Evolutionary conservation across 176 grass and related monocot species (phyloP), one percentile per base, ranked within the genome.

Genomic region (Juncus inflexus): DNA sequence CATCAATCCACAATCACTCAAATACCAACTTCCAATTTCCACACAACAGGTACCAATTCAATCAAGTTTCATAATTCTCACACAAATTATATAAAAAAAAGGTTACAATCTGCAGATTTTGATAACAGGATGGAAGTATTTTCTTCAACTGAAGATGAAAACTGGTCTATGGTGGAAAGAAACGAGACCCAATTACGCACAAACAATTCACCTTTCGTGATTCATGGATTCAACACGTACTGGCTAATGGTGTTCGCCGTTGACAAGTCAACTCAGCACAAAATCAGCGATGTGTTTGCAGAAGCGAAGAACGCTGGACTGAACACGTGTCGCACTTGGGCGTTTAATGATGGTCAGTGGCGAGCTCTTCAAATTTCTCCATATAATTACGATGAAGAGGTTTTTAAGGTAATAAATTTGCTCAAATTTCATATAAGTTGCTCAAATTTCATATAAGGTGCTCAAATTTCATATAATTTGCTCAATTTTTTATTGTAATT

Each of bases 271-370:
- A 87, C 79, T 55, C 70, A 69, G 41, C 63, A 72, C 11, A 70
- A 81, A 4, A 68, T 85, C 67, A 72, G 58, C 15, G 81, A 73
- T 4, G 81, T 79, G 9, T 71, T 90, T 42, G 40, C 60, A 4
- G 81, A 90, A 50, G 84, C 84, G 8, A 54, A 82, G 3, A 65
- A 8, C 16, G 68, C 61, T 0, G 84, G 84, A 0, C 79, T 96
- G 65, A 96, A 78, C 66, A 87, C 82, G 49, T 96, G 90, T 69
- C 87, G 87, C 36, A 96, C 79, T 54, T 90, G 87, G 91, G 87
- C 87, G 6, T 96, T 96, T 66, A 91, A 76, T 55, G 87, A 96
- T 55, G 87, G 87, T 1, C 56, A 81, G 2, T 73, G 83, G 76
- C 70, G 84, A 70, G 87, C 87, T 10, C 90, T 95, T 69, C 90